These are phyloP conservation scores for Didymella segeticola DNA, from an alignment of 2,329 filamentous ascomycete genomes.

Conservation along the genomic window DNA sequence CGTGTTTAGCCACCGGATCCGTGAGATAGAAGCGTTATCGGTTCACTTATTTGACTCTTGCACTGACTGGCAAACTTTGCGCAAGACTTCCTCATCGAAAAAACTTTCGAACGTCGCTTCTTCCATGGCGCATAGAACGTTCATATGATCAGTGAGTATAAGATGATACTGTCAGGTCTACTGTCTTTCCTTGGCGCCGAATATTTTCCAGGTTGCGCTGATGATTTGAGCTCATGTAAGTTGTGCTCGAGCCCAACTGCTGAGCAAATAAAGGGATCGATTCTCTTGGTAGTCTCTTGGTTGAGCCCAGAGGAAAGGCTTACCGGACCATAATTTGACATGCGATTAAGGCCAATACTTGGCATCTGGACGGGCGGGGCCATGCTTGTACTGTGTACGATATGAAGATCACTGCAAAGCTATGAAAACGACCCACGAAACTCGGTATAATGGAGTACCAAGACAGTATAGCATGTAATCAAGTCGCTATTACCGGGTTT, in stretches of 20 bases:
- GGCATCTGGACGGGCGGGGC: no score
- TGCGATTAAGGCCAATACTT: no score
- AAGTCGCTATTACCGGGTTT: no score
- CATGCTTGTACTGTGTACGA: no score
- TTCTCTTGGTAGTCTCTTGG: background rate
- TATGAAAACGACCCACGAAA: no score
- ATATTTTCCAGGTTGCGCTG: background rate
- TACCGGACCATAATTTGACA: conserved; percentile 15
- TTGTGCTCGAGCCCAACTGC: background rate
- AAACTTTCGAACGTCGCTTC: background rate
- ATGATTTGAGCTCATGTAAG: background rate
- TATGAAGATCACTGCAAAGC: no score
- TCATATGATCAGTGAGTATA: background rate
- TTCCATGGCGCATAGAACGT: background rate
- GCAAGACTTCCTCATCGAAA: background rate
- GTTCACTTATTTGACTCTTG: no score
- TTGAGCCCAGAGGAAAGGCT: conserved; percentile 8
- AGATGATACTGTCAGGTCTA: background rate
- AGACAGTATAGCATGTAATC: no score
- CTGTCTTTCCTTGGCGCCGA: background rate
- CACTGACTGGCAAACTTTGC: background rate
- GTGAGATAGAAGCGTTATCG: no score
- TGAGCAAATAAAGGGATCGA: background rate
- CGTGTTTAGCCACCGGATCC: no score
- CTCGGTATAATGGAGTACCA: no score